Percentiles rank a stretch among this genome's conserved stretches.
Conservation (phyloP, 2,329 filamentous ascomycete species). For the Clarireedia hainanense region DNA sequence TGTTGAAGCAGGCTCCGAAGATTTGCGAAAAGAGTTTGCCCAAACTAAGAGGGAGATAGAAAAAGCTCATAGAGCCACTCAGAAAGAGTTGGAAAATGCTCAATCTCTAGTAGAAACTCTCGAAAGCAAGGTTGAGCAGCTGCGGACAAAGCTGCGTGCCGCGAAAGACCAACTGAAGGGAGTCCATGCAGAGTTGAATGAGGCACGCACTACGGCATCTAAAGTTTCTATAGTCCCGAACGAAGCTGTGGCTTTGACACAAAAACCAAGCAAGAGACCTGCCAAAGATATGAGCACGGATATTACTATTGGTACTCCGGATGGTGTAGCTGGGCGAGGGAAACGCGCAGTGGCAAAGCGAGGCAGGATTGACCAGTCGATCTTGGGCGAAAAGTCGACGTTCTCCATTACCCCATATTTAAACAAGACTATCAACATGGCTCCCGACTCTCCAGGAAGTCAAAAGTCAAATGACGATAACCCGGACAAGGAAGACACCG, state of each 20-base stretch:
- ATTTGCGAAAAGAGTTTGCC: slow-evolving; percentile 31
- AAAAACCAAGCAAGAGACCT: slow-evolving; percentile 34
- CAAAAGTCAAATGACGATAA: neutral
- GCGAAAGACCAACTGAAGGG: slow-evolving; percentile 69
- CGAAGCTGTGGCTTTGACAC: slow-evolving; percentile 18
- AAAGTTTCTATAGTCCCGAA: slow-evolving; percentile 9
- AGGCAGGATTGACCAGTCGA: slow-evolving; percentile 46
- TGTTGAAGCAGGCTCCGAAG: slow-evolving; percentile 38
- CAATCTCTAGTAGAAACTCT: slow-evolving; percentile 55
- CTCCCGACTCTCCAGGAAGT: slow-evolving; percentile 30
- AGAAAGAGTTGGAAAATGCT: slow-evolving; percentile 32
- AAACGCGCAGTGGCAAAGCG: slow-evolving; percentile 45
- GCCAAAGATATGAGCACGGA: slow-evolving; percentile 36
- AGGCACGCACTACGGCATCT: slow-evolving; percentile 29
- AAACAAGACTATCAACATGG: slow-evolving; percentile 60
- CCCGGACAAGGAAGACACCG: slow-evolving; percentile 6
- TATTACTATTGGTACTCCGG: slow-evolving; percentile 43
- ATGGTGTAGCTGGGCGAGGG: slow-evolving; percentile 36
- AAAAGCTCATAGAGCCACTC: slow-evolving; percentile 18
- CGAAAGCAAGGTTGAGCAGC: slow-evolving; percentile 29
- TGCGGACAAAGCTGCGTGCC: slow-evolving; percentile 41
- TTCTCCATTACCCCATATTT: slow-evolving; percentile 95
- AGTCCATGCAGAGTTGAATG: slow-evolving; percentile 39
- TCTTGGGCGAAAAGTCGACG: slow-evolving; percentile 76
- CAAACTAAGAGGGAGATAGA: slow-evolving; percentile 26